Evolutionary conservation across 2,329 filamentous ascomycete species (phyloP).

Genomic region (Stemphylium beticola): DNA sequence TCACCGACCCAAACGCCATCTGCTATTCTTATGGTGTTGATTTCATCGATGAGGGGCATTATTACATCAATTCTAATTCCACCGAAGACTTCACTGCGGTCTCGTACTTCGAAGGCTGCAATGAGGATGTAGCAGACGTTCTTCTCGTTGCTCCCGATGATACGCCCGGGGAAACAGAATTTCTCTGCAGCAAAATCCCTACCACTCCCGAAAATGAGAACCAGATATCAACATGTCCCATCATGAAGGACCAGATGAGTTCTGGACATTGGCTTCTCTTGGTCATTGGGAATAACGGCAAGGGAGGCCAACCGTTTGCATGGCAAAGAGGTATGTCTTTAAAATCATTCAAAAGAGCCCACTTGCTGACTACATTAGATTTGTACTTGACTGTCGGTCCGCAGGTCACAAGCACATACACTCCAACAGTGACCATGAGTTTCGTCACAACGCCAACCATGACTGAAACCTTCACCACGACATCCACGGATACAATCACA

Average conservation of each 20-base stretch:
- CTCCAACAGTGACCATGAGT: conserved; percentile 42
- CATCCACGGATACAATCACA: conserved; percentile 31
- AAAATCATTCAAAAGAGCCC: conserved; percentile 4
- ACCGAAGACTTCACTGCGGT: conserved; percentile 52
- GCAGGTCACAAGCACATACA: conserved; percentile 41
- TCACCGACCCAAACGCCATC: conserved; percentile 22
- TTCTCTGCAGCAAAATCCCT: conserved; percentile 50
- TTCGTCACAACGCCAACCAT: conserved; percentile 37
- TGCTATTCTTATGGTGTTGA: conserved; percentile 51
- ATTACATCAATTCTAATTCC: conserved; percentile 55
- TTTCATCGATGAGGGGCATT: conserved; percentile 52
- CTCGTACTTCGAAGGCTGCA: conserved; percentile 54
- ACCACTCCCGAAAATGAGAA: conserved; percentile 49
- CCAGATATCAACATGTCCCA: conserved; percentile 52
- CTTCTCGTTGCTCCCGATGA: conserved; percentile 46
- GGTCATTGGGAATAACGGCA: conserved; percentile 54
- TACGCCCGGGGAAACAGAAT: conserved; percentile 49
- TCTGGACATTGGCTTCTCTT: conserved; percentile 54
- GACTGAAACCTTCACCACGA: conserved; percentile 34
- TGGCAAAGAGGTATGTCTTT: conserved; percentile 52
- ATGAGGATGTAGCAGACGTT: conserved; percentile 50
- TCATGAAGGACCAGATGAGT: conserved; percentile 52
- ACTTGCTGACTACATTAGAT: conserved; percentile 27
- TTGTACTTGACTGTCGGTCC: conserved; percentile 42
- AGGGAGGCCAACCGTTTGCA: conserved; percentile 51